Base-by-base conservation (phyloP, 176 grass and related monocot genomes). In the Eleusine coracana region DNA sequence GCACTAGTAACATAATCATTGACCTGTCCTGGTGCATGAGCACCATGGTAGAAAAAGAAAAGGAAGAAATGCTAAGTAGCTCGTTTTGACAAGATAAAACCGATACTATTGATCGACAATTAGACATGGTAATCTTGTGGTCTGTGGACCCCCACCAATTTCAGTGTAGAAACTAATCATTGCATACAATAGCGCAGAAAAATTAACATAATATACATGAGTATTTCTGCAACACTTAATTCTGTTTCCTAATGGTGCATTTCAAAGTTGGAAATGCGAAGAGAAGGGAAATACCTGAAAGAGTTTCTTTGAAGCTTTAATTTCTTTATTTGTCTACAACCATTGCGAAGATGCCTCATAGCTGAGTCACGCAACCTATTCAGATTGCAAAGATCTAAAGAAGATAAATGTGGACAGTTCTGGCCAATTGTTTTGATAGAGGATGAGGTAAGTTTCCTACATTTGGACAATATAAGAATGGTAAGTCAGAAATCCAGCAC, bases 391-490 rank as follows among this genome's bases (percentile, higher is more conserved):
- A 97, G 45, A 54, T 97, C 87, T 60, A 92, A 59, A 70, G 84
- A 87, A 90, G 71, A 90, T 73, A 97, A 79, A 20, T 59, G 45
- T 68, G 85, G 50, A 21, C 89, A 94, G 65, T 90, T 82, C 58
- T 70, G 66, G 66, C 58, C 82, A 85, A 99, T 90, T 77, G 82
- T 88, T 92, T 86, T 99, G 74, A 99, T 86, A 55, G 92, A 92
- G 79, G 84, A 87, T 83, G 88, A 76, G 70, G 92, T 91, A 87
- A 98, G 84, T 81, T 93, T 87, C 85, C 96, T 98, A 72, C 69
- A 87, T 76, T 82, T 78, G 54, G 9, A 82, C 9, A 79, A 71
- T 29, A 75, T 37, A 70, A 72, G n/a, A 27, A 88, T 70, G 60
- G 61, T 62, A 61, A 68, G 64, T 74, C 65, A 85, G 75, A 61